Evolutionary conservation across 305 asterid genomes (phyloP).

Genomic region (Petunia hybrid): DNA sequence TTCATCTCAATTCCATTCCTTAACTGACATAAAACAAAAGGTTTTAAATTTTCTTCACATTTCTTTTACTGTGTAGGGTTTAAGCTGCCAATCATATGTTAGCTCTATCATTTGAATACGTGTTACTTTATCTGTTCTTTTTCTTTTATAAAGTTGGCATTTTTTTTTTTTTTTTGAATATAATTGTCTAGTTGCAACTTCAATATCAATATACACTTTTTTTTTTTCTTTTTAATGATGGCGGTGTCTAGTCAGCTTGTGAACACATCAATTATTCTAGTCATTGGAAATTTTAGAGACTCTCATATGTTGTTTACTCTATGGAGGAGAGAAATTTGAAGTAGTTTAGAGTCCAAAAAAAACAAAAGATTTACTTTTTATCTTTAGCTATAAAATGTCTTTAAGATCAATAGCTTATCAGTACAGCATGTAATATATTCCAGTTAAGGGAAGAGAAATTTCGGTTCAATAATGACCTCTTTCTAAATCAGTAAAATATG

Average conservation of each 20-base stretch:
- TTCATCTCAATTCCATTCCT: constrained; percentile 43
- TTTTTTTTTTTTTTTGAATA: not conserved
- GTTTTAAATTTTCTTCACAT: constrained; percentile 33
- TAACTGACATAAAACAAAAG: constrained; percentile 43
- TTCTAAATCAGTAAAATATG: not conserved
- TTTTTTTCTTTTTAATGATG: not conserved
- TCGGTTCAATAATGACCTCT: not conserved
- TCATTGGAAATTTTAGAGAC: not conserved
- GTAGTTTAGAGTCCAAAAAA: not conserved
- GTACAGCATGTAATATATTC: not conserved
- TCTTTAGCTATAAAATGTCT: not conserved
- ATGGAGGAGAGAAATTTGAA: not conserved
- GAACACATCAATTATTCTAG: not conserved
- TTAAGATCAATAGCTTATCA: not conserved
- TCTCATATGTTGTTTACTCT: not conserved
- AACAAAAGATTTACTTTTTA: not conserved
- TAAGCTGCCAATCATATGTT: constrained; percentile 18
- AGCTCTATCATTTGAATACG: not conserved
- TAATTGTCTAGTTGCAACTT: not conserved
- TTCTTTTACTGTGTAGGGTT: constrained; percentile 34
- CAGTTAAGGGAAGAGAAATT: not conserved
- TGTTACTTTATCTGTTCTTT: not conserved
- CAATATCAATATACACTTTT: not conserved
- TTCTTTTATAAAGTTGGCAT: not conserved
- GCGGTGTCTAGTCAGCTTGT: not conserved